These are phyloP conservation scores for Lactarius trivialis DNA, from an alignment of 768 basidiomycete species.

Conservation along the genomic window DNA sequence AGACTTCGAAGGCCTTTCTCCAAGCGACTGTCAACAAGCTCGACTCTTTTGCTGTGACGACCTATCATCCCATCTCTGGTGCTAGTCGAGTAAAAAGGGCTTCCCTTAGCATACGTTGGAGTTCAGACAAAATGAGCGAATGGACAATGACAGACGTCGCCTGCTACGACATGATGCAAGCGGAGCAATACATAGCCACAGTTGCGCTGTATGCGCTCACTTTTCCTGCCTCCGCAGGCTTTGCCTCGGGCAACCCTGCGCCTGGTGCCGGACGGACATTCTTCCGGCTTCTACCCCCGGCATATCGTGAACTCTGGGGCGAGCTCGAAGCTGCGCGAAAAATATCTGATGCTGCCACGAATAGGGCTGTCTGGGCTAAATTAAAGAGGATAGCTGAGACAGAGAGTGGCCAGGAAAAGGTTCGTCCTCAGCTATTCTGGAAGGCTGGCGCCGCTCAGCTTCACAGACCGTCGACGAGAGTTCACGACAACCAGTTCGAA, in stretches of 20 bases:
- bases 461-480: conserved; percentile 9
- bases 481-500: not conserved
- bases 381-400: conserved; percentile 55
- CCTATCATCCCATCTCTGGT: conserved; percentile 60
- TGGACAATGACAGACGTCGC: conserved; percentile 85
- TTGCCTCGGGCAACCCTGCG: conserved; percentile 44
- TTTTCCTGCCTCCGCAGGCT: conserved; percentile 57
- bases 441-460: not conserved
- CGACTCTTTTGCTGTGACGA: conserved; percentile 70
- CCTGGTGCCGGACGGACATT: conserved; percentile 51
- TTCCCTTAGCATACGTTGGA: conserved; percentile 68
- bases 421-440: conserved; percentile 20
- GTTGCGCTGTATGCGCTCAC: conserved; percentile 76
- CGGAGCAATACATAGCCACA: conserved; percentile 85
- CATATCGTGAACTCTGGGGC: conserved; percentile 88
- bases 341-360: conserved; percentile 50
- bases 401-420: conserved; percentile 50
- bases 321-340: conserved; percentile 70
- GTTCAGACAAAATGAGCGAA: conserved; percentile 47
- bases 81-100: conserved; percentile 71
- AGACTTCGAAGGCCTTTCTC: conserved; percentile 70
- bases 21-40: conserved; percentile 57
- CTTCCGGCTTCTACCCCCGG: conserved; percentile 72
- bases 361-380: conserved; percentile 65
- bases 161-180: conserved; percentile 70